A percentile compares a stretch with the other conserved stretches of the same genome.
phyloP scores from a whole-genome alignment of 495 filamentous ascomycete species.

The Aeminium ludgeri region DNA sequence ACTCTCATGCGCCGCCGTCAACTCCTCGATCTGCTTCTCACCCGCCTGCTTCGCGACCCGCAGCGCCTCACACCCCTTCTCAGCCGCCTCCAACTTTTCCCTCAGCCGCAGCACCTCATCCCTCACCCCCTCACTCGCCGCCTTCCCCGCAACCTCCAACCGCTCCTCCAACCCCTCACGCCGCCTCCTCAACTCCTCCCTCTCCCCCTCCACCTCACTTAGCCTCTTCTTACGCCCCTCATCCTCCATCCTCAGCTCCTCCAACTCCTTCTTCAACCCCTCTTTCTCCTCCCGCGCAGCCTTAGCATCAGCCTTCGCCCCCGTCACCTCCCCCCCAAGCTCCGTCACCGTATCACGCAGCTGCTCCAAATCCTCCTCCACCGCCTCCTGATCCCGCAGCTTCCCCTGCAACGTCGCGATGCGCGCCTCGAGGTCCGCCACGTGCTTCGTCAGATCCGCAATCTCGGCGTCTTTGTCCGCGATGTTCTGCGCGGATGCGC shows the following conservation, averaged over 20 bases:
- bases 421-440: constrained; percentile 52
- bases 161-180: constrained; percentile 29
- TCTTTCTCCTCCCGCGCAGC: constrained; percentile 42
- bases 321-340: constrained; percentile 65
- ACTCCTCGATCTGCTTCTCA: constrained; percentile 26
- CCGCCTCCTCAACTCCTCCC: background rate
- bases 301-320: constrained; percentile 65
- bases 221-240: constrained; percentile 28
- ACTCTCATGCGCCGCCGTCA: constrained; percentile 37
- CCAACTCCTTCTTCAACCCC: constrained; percentile 6
- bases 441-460: constrained; percentile 36
- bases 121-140: too few species aligned
- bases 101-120: constrained; percentile 1
- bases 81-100: constrained; percentile 38
- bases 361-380: constrained; percentile 80
- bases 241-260: constrained; percentile 18
- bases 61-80: constrained; percentile 25
- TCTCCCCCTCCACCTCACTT: constrained; percentile 7
- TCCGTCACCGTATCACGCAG: constrained; percentile 60
- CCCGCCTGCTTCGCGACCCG: constrained; percentile 22
- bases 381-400: constrained; percentile 56
- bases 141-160: background rate
- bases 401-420: constrained; percentile 51
- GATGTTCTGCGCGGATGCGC: background rate
- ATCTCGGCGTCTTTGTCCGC: constrained; percentile 19